Evolutionary conservation across 345 rosid species (phyloP).

Genomic region (Cardamine occulta): DNA sequence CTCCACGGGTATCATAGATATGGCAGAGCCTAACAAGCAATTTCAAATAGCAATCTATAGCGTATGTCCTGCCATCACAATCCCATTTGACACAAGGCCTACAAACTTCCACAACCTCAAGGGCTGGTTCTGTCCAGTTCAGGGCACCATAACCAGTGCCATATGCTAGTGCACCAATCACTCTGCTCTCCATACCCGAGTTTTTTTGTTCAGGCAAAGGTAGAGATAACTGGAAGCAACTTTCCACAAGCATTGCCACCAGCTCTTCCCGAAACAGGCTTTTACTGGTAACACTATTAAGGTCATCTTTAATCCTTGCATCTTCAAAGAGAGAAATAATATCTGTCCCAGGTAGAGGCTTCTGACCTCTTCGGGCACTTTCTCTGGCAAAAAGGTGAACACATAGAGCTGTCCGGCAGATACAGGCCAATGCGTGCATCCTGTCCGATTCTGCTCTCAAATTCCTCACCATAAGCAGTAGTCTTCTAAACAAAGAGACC

Average conservation of each 20-base stretch:
- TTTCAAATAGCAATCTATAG: constrained; percentile 94
- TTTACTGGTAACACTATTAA: constrained; percentile 75
- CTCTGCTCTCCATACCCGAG: constrained; percentile 98
- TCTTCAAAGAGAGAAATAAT: constrained; percentile 96
- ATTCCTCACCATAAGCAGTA: constrained; percentile 97
- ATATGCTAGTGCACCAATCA: constrained; percentile 97
- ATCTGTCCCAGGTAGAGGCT: constrained; percentile 94
- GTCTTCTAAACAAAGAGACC: constrained; percentile 93
- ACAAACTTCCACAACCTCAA: constrained; percentile 98
- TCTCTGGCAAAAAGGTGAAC: constrained; percentile 97
- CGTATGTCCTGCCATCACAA: constrained; percentile 96
- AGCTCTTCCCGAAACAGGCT: constrained; percentile 94
- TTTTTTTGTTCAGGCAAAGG: constrained; percentile 93
- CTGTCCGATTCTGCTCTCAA: constrained; percentile 98
- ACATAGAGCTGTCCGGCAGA: constrained; percentile 97
- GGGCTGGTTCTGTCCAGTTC: constrained; percentile 97
- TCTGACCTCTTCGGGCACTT: constrained; percentile 96
- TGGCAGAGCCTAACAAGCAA: constrained; percentile 94
- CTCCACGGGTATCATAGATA: constrained; percentile 94
- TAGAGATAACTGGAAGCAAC: constrained; percentile 96
- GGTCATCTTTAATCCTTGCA: constrained; percentile 86
- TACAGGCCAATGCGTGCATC: constrained; percentile 98
- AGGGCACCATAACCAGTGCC: constrained; percentile 99
- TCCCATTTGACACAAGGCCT: constrained; percentile 98
- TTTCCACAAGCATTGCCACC: constrained; percentile 95